A percentile compares a stretch with the other conserved stretches of the same genome.
phyloP scores from a whole-genome alignment of 129 eudicot genomes.

The Lactuca sativa region DNA sequence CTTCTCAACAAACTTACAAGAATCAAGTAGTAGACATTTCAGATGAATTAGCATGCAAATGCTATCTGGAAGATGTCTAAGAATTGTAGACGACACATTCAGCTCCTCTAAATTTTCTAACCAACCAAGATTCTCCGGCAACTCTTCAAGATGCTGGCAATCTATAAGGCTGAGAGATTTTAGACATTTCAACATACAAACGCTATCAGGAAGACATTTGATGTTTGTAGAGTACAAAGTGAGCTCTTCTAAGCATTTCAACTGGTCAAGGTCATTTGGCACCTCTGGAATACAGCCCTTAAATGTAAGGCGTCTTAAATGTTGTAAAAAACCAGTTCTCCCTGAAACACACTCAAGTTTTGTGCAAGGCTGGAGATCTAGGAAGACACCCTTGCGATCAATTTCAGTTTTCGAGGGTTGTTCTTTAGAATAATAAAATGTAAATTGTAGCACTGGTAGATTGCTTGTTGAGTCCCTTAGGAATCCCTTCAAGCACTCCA shows the following conservation, averaged over 20 bases:
- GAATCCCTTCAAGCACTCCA: neutral
- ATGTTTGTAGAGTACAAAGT: neutral
- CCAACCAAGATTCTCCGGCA: too few relatives aligned
- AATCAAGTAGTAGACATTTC: too few relatives aligned
- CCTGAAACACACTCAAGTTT: neutral
- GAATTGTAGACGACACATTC: too few relatives aligned
- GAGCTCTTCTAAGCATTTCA: neutral
- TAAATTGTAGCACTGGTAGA: too few relatives aligned
- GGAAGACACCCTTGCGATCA: neutral
- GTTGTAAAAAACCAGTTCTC: neutral
- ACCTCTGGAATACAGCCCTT: neutral
- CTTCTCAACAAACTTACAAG: neutral
- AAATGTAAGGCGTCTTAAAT: too few relatives aligned
- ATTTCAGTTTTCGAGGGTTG: neutral
- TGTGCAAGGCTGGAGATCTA: neutral
- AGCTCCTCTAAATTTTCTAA: too few relatives aligned
- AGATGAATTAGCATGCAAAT: too few relatives aligned
- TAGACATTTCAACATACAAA: neutral
- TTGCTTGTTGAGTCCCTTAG: too few relatives aligned
- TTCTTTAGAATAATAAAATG: too few relatives aligned
- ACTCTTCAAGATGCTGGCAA: neutral
- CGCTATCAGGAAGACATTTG: neutral
- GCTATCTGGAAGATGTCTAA: too few relatives aligned
- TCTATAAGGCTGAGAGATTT: too few relatives aligned
- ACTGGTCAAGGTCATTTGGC: neutral